phyloP scores from a whole-genome alignment of 345 rosid species.

The Cardamine resedifolia region DNA sequence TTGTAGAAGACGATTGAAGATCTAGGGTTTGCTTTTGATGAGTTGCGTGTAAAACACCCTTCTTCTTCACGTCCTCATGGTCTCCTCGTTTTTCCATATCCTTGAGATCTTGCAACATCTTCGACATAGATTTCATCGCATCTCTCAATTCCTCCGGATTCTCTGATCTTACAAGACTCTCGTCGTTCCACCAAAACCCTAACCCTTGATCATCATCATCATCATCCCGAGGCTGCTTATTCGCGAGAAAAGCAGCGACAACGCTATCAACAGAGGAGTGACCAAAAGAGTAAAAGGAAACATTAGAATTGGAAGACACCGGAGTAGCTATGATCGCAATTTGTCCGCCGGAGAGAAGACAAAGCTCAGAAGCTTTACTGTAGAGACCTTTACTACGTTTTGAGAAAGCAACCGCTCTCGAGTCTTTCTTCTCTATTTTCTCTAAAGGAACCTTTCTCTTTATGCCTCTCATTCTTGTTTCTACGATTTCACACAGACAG shows the following conservation, averaged over 20 bases:
- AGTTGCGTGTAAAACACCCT: background rate
- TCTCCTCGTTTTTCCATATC: background rate
- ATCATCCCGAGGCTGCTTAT: background rate
- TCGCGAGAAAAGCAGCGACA: constrained; percentile 25
- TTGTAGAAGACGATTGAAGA: background rate
- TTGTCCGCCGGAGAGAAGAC: constrained; percentile 11
- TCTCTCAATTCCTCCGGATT: background rate
- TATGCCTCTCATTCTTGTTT: constrained; percentile 13
- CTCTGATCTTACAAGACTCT: constrained; percentile 1
- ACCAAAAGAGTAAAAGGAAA: constrained; percentile 22
- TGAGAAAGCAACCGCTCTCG: background rate
- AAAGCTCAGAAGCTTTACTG: constrained; percentile 22
- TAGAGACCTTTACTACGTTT: constrained; percentile 28
- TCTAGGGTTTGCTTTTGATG: background rate
- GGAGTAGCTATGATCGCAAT: constrained; percentile 20
- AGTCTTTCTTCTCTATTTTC: background rate
- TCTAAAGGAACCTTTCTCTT: constrained; percentile 8
- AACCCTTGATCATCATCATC: background rate
- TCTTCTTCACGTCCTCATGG: background rate
- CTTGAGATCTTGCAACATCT: constrained; percentile 1
- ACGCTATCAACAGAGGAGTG: constrained; percentile 28
- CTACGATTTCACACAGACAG: no score
- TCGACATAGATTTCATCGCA: background rate
- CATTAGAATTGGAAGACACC: constrained; percentile 4
- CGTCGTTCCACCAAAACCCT: constrained; percentile 29